Base-by-base conservation (phyloP, 78 protist species). In the Polysphondylium violaceum region DNA sequence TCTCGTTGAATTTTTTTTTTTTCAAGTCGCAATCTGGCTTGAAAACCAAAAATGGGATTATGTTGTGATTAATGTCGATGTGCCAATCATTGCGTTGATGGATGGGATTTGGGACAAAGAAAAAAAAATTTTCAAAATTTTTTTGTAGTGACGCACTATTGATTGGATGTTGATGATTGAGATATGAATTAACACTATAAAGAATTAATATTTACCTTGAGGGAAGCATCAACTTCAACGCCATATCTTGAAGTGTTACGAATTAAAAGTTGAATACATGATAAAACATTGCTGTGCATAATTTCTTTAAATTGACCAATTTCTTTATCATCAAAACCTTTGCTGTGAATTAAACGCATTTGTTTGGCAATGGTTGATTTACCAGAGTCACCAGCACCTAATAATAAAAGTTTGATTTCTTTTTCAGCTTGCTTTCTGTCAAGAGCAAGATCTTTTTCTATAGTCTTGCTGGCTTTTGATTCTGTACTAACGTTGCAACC, bases 341-440 rank as follows among this genome's bases (percentile, higher is more conserved):
- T 76, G 74, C 68, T 77, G 86, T 97, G 94, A 56, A 97, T 90
- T 56, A 93, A 94, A 61, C 91, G 64, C 97, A 97, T 95, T 81
- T 98, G 99, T 88, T 97, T 98, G 43, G 96, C 94, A 14, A 98
- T 92, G 29, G 99, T 98, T 71, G 94, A 76, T 93, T 98, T 98
- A 59, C 99, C 99, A 25, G 95, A 86, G 85, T 96, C 98, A 47
- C 99, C 99, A 50, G 98, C 68, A 68, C 89, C 89, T 35, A 81
- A 68, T 27, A 81, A 41, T 16, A 81, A 81, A 29, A 81, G 40
- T 56, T 81, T 81, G 21, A 81, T 81, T 68, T 81, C 89, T 68
- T 77, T 65, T n/a, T 68, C 73, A 8, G 12, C 27, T 12, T 8
- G 36, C 41, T 58, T 81, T 36, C 38, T 65, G 14, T 65, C 76